Base-by-base conservation (phyloP, 768 basidiomycete genomes). In the Kwoniella sp. region DNA sequence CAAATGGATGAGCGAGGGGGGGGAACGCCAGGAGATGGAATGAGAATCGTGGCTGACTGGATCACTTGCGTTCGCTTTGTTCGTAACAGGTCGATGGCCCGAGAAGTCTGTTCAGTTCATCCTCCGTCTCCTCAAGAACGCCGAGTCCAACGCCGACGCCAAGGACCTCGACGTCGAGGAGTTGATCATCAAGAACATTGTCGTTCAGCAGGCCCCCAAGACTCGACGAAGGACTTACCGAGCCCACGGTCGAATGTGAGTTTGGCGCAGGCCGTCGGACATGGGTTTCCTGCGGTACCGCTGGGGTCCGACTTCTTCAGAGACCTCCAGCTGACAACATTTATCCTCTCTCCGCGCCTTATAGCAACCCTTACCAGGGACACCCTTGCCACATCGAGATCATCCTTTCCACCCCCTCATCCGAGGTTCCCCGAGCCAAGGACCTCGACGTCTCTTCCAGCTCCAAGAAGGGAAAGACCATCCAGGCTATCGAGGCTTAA, bases 171-270 rank as follows among this genome's bases (percentile, higher is more conserved):
- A 92, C 63, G 85, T 92, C 67, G 95, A 97, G 76, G 93, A 94
- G 68, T 89, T 99, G 61, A 73, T 83, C 81, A 94, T 98, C 87
- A 93, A 90, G 85, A 95, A 89, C 87, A 96, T 98, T 73, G 92
- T 91, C 73, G 94, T 99, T 57, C 90, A 99, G 83, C 96, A 99
- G 85, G 96, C 96, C 73, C 96, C 96, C 69, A 96, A 96, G 90
- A 94, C 92, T 82, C 93, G 93, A 83, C 92, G 96, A 81, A 92
- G 96, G 81, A 99, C 96, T 71, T 98, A 96, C 88, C 92, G 96
- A 54, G 82, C 82, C 13, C 81, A 81, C 80, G 80, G 81, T 78
- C 72, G 81, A 77, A 80, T 80, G 72, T 74, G 61, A 41, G 71
- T 68, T 13, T 28, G 31, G 20, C 23, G 4, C 4, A 5, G 29